These are phyloP conservation scores for Gnomoniopsis smithogilvyi DNA, from an alignment of 2,329 filamentous ascomycete species.

Conservation along the genomic window DNA sequence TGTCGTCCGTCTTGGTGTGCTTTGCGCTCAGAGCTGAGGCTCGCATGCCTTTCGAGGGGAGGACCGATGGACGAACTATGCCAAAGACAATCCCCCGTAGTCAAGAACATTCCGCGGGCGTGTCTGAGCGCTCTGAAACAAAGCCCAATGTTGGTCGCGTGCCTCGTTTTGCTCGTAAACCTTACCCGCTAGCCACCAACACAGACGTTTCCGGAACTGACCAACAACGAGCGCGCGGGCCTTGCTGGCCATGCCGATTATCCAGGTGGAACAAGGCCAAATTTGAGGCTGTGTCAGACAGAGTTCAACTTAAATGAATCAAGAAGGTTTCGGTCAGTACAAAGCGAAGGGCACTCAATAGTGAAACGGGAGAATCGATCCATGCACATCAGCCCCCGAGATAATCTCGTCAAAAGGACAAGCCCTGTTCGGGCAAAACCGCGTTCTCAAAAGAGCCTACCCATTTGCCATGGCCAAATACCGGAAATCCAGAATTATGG, in stretches of 20 bases:
- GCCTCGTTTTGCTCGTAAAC: neutral
- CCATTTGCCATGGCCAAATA: neutral
- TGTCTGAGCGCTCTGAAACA: neutral
- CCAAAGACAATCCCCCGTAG: no score
- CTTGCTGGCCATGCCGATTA: neutral
- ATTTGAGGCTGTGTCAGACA: neutral
- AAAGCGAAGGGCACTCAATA: neutral
- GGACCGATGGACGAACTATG: no score
- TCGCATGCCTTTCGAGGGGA: no score
- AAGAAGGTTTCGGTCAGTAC: neutral
- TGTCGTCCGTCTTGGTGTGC: no score
- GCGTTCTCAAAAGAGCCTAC: neutral
- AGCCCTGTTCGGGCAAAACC: neutral
- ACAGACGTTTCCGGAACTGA: neutral
- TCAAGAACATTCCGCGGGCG: neutral
- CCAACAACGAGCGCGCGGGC: neutral
- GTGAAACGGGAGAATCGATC: neutral
- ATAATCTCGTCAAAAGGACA: neutral
- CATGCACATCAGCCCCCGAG: no score
- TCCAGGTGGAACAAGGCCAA: neutral
- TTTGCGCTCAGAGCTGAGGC: no score
- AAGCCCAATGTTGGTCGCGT: neutral
- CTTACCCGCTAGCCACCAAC: neutral
- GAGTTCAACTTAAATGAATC: neutral
- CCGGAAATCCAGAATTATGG: neutral